Evolutionary conservation across 306 rosid genomes (phyloP).

Genomic region (Hylodesmum podocarpum): DNA sequence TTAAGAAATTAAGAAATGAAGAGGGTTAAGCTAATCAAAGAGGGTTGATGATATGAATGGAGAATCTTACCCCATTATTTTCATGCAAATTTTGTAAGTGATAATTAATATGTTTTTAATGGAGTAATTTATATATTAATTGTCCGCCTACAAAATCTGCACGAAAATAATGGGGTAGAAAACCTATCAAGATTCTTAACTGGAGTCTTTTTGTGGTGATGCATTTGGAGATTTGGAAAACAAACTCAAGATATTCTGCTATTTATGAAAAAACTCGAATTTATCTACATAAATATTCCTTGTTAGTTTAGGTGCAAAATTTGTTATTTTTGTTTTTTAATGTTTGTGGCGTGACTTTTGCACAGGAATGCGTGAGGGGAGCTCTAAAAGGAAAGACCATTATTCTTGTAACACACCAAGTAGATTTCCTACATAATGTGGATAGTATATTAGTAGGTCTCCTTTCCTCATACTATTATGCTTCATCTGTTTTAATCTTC

Average conservation of each 20-base stretch:
- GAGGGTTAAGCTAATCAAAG: background rate
- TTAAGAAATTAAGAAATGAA: background rate
- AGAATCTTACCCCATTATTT: too few species aligned
- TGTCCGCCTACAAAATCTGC: too few species aligned
- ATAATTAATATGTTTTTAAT: too few species aligned
- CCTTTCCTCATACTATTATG: background rate
- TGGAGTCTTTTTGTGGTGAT: background rate
- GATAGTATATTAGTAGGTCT: conserved; percentile 66
- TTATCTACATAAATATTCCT: too few species aligned
- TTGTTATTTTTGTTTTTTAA: background rate
- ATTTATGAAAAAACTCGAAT: too few species aligned
- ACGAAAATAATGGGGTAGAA: too few species aligned
- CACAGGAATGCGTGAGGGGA: conserved; percentile 81
- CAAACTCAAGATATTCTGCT: too few species aligned
- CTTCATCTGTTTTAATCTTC: background rate
- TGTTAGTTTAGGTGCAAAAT: background rate
- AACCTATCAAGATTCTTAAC: background rate
- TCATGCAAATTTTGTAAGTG: too few species aligned
- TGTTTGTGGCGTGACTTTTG: background rate
- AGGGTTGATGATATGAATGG: too few species aligned
- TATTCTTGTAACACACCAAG: conserved; percentile 88
- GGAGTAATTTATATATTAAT: too few species aligned
- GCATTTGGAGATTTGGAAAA: too few species aligned
- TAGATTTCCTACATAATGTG: conserved; percentile 78
- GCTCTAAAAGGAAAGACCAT: conserved; percentile 66